A percentile compares a stretch with the other conserved stretches of the same genome.
Evolutionary conservation across 1,139 yeast genomes (phyloP).

Genomic region (Diutina sp.): DNA sequence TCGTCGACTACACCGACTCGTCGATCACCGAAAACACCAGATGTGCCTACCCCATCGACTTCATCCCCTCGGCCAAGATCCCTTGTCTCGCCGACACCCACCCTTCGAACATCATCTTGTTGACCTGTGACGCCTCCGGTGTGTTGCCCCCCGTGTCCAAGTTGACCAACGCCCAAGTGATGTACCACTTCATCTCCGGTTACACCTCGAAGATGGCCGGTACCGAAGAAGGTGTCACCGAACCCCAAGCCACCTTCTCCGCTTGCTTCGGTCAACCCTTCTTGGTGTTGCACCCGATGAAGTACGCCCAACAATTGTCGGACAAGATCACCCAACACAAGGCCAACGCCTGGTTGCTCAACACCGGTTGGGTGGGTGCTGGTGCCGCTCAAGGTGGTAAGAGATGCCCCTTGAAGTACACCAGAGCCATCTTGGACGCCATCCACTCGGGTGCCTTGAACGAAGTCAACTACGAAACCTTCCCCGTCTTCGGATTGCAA

Average conservation of each 20-base stretch:
- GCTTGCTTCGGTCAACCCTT: conserved; percentile 99
- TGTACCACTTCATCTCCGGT: conserved; percentile 98
- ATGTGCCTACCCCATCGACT: conserved; percentile 97
- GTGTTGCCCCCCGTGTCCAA: conserved; percentile 95
- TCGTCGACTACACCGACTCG: conserved; percentile 75
- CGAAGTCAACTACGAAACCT: conserved; percentile 68
- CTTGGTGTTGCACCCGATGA: conserved; percentile 96
- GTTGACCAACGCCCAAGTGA: conserved; percentile 88
- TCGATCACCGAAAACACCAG: conserved; percentile 93
- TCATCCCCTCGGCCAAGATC: conserved; percentile 89
- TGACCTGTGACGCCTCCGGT: conserved; percentile 98
- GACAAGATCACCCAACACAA: conserved; percentile 84
- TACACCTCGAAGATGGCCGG: conserved; percentile 99
- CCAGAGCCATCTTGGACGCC: conserved; percentile 92
- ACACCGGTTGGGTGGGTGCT: conserved; percentile 98
- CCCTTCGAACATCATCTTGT: conserved; percentile 83
- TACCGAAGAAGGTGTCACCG: conserved; percentile 97
- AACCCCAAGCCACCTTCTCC: conserved; percentile 95
- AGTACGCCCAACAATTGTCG: conserved; percentile 92
- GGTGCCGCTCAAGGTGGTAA: conserved; percentile 89
- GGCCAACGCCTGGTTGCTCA: conserved; percentile 91
- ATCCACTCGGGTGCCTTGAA: conserved; percentile 86
- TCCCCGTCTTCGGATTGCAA: conserved; percentile 79
- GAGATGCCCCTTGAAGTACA: conserved; percentile 96
- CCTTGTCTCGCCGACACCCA: conserved; percentile 87